Evolutionary conservation across 495 filamentous ascomycete genomes (phyloP).

Genomic region (Neurospora sp.): DNA sequence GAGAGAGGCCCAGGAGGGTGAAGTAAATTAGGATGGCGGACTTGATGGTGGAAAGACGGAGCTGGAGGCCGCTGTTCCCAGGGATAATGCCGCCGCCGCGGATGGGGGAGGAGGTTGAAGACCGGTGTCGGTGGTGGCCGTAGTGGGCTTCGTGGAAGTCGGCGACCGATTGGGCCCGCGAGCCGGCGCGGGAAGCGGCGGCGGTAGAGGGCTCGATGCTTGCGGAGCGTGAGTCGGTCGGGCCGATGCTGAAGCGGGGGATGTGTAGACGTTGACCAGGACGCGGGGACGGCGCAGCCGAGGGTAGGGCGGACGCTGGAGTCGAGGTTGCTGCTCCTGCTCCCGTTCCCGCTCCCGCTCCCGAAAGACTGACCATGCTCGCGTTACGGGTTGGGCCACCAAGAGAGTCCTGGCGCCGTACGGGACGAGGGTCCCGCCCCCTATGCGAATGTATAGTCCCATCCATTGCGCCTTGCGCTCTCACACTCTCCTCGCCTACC

Average conservation of each 20-base stretch:
- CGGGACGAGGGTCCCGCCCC: slow-evolving; percentile 10
- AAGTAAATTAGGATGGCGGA: slow-evolving; percentile 91
- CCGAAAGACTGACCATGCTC: slow-evolving; percentile 19
- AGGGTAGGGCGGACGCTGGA: slow-evolving; percentile 15
- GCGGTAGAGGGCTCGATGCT: slow-evolving; percentile 26
- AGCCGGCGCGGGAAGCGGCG: slow-evolving; percentile 12
- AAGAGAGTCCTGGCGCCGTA: slow-evolving; percentile 16
- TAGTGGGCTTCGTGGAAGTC: neutral
- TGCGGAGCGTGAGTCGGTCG: slow-evolving; percentile 21
- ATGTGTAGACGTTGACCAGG: slow-evolving; percentile 9
- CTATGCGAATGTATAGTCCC: slow-evolving; percentile 1
- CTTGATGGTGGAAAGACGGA: slow-evolving; percentile 50
- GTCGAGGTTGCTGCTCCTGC: neutral
- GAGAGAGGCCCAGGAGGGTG: slow-evolving; percentile 78
- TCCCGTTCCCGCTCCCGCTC: slow-evolving; percentile 2
- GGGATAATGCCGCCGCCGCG: slow-evolving; percentile 1
- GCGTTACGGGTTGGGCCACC: slow-evolving; percentile 8
- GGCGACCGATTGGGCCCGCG: neutral
- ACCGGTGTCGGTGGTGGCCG: slow-evolving; percentile 1
- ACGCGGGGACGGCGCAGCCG: slow-evolving; percentile 29
- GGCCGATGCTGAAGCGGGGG: slow-evolving; percentile 4
- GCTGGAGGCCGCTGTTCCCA: slow-evolving; percentile 22
- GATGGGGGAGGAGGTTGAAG: neutral
- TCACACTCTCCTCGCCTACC: slow-evolving; percentile 46
- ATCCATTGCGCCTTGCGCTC: slow-evolving; percentile 33